phyloP scores from a whole-genome alignment of 2,329 filamentous ascomycete genomes.

The Diaporthe citri region DNA sequence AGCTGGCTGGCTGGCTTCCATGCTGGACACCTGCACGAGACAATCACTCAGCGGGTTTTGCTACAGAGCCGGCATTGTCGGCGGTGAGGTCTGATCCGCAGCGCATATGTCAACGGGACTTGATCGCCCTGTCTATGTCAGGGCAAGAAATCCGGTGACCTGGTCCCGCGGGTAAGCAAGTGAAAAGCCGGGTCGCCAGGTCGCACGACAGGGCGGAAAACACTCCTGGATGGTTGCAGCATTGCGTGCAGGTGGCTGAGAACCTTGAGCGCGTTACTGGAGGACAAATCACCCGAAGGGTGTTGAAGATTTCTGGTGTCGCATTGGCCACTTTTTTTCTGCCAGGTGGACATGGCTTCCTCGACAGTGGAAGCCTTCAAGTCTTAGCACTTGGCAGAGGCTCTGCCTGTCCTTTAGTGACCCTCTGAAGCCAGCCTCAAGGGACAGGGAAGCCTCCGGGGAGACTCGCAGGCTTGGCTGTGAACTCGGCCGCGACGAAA shows the following conservation, averaged over 20 bases:
- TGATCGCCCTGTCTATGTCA: slow-evolving; percentile 26
- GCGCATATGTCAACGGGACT: slow-evolving; percentile 15
- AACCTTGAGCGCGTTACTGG: slow-evolving; percentile 25
- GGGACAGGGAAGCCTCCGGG: background rate
- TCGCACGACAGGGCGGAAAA: slow-evolving; percentile 25
- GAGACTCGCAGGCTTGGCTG: background rate
- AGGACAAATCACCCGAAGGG: slow-evolving; percentile 28
- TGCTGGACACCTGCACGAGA: background rate
- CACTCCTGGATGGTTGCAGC: slow-evolving; percentile 23
- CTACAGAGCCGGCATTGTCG: background rate
- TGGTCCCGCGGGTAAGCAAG: slow-evolving; percentile 34
- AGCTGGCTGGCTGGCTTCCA: background rate
- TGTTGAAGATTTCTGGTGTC: slow-evolving; percentile 7
- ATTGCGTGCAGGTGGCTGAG: slow-evolving; percentile 26
- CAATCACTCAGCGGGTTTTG: background rate
- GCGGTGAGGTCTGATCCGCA: slow-evolving; percentile 16
- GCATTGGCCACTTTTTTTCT: slow-evolving; percentile 9
- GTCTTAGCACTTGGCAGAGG: background rate
- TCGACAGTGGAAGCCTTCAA: background rate
- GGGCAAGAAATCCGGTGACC: slow-evolving; percentile 31
- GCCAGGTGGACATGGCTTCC: background rate
- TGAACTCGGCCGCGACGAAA: background rate
- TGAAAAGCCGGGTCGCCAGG: slow-evolving; percentile 14
- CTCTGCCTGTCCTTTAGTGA: background rate
- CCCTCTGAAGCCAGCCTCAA: background rate